A percentile compares a stretch with the other conserved stretches of the same genome.
Conservation (phyloP, 345 rosid species). For the Balakata baccata region DNA sequence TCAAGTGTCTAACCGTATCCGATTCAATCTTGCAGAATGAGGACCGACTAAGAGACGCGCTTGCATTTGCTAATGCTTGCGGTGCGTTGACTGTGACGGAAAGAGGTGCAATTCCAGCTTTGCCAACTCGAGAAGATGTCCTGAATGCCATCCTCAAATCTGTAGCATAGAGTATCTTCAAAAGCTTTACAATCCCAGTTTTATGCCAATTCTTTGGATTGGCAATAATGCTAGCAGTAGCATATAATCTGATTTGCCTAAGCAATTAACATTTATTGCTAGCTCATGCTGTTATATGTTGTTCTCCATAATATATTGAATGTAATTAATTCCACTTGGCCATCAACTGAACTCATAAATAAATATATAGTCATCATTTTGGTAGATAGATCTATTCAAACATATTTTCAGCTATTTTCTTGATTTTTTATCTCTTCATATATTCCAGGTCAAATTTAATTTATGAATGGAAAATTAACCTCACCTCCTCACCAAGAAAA, state of each 20-base stretch:
- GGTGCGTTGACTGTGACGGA: constrained; percentile 88
- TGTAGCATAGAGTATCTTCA: constrained; percentile 28
- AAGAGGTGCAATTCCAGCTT: constrained; percentile 91
- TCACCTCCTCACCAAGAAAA: too few species aligned
- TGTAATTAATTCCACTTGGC: constrained; percentile 1
- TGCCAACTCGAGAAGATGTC: constrained; percentile 78
- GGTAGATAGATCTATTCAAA: neutral
- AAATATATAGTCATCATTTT: neutral
- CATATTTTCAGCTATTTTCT: neutral
- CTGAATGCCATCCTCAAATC: constrained; percentile 44
- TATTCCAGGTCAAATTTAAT: too few species aligned
- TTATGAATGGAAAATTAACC: too few species aligned
- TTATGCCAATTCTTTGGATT: constrained; percentile 2
- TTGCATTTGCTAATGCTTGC: constrained; percentile 81
- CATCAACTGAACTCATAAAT: neutral
- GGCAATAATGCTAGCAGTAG: constrained; percentile 8
- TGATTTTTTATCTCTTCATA: neutral
- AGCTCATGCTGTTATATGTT: neutral
- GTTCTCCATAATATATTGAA: neutral
- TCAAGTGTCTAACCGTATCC: neutral
- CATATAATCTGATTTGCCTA: neutral
- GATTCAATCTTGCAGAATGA: constrained; percentile 51
- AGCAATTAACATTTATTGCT: neutral
- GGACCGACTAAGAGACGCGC: constrained; percentile 61
- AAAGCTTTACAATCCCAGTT: neutral